Evolutionary conservation across 2,329 filamentous ascomycete species (phyloP).

Genomic region (Colletotrichum tropicale): DNA sequence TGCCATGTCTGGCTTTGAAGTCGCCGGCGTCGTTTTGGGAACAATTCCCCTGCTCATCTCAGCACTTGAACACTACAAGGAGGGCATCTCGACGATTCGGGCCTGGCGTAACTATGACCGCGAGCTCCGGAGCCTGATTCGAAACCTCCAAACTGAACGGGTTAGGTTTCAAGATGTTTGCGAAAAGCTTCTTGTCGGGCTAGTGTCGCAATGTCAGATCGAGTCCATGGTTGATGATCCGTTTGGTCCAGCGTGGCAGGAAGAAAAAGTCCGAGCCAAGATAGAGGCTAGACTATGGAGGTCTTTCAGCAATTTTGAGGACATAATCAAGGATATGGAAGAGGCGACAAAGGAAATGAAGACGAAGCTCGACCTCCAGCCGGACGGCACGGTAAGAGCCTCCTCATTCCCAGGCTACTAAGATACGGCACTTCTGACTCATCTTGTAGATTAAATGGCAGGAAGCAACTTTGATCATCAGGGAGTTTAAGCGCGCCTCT

Average conservation of each 20-base stretch:
- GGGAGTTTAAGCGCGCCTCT: slow-evolving; percentile 7
- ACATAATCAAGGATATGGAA: slow-evolving; percentile 25
- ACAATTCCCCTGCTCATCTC: slow-evolving; percentile 24
- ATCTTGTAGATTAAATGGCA: neutral
- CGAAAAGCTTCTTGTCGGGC: slow-evolving; percentile 30
- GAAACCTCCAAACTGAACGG: slow-evolving; percentile 26
- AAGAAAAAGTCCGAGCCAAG: slow-evolving; percentile 9
- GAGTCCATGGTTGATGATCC: slow-evolving; percentile 32
- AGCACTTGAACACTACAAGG: slow-evolving; percentile 20
- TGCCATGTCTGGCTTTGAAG: slow-evolving; percentile 12
- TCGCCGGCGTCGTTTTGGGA: slow-evolving; percentile 25
- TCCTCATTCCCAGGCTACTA: no score
- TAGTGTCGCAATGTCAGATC: slow-evolving; percentile 25
- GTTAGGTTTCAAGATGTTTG: slow-evolving; percentile 32
- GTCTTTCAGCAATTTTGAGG: slow-evolving; percentile 26
- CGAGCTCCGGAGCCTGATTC: slow-evolving; percentile 27
- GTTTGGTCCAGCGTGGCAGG: slow-evolving; percentile 31
- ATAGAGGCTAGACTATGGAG: slow-evolving; percentile 28
- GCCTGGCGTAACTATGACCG: slow-evolving; percentile 20
- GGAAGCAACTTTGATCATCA: neutral
- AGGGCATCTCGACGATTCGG: slow-evolving; percentile 23
- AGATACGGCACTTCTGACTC: neutral
- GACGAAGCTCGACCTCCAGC: neutral
- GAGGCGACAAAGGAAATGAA: slow-evolving; percentile 23
- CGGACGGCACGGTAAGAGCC: neutral